Evolutionary conservation across 2,329 filamentous ascomycete species (phyloP).

Genomic region (Neofusicoccum parvum): DNA sequence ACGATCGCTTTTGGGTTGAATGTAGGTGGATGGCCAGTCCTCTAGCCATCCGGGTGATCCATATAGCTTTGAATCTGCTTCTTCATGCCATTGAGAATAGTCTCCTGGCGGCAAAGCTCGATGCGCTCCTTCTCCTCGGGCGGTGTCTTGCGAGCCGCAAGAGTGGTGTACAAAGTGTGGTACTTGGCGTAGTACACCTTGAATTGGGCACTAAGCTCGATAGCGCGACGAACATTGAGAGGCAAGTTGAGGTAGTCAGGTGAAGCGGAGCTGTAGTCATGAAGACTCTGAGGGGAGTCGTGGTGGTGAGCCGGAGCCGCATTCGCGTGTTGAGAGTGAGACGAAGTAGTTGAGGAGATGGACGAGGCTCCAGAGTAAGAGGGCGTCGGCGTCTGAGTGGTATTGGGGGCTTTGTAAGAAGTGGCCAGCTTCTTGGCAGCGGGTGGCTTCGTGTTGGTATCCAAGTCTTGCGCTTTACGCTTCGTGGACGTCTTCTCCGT

Average conservation of each 20-base stretch:
- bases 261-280: conserved; percentile 38
- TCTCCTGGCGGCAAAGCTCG: conserved; percentile 48
- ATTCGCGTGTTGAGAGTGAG: conserved; percentile 27
- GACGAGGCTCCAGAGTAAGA: conserved; percentile 2
- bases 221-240: conserved; percentile 39
- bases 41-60: neutral
- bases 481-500: conserved; percentile 40
- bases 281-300: conserved; percentile 20
- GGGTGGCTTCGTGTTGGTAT: conserved; percentile 23
- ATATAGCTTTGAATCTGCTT: conserved; percentile 50
- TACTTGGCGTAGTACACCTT: conserved; percentile 62
- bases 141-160: conserved; percentile 49
- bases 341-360: conserved; percentile 5
- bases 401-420: conserved; percentile 19
- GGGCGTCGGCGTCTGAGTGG: conserved; percentile 19
- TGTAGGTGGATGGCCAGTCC: neutral
- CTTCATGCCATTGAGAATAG: conserved; percentile 56
- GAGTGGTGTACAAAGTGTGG: conserved; percentile 55
- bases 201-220: conserved; percentile 54
- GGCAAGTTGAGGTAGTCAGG: conserved; percentile 35
- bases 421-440: conserved; percentile 25
- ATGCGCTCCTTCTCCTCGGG: conserved; percentile 54
- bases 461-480: conserved; percentile 47
- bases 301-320: conserved; percentile 35
- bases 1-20: neutral